These are phyloP conservation scores for Myrmaecium sp. DNA, from an alignment of 2,329 filamentous ascomycete species.

Conservation along the genomic window DNA sequence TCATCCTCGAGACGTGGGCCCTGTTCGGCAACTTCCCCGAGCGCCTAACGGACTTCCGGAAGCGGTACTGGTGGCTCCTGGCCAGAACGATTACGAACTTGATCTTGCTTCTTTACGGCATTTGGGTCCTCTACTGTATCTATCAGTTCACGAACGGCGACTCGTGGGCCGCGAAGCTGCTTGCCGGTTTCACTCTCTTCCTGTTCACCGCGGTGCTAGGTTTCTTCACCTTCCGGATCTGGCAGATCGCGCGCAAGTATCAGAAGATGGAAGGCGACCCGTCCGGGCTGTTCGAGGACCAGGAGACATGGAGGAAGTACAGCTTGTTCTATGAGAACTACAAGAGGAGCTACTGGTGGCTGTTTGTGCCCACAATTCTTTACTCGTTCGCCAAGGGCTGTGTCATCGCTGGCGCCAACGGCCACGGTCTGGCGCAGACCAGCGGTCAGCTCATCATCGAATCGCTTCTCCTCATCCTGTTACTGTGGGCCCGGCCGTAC, in stretches of 20 bases:
- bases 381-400: constrained; percentile 86
- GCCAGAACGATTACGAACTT: constrained; percentile 77
- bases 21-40: constrained; percentile 78
- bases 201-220: constrained; percentile 67
- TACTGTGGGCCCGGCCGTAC: constrained; percentile 76
- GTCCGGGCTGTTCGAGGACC: constrained; percentile 66
- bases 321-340: constrained; percentile 95
- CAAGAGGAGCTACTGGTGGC: constrained; percentile 91
- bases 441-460: constrained; percentile 70
- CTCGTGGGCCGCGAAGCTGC: constrained; percentile 76
- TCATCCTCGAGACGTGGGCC: constrained; percentile 79
- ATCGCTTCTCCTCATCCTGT: constrained; percentile 55
- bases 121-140: constrained; percentile 91
- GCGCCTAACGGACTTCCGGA: constrained; percentile 65
- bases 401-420: constrained; percentile 69
- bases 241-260: constrained; percentile 53
- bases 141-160: constrained; percentile 90
- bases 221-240: constrained; percentile 77
- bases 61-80: constrained; percentile 91
- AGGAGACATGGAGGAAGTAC: constrained; percentile 86
- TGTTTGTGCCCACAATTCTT: constrained; percentile 75
- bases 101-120: constrained; percentile 79
- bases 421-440: constrained; percentile 68
- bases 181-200: constrained; percentile 66
- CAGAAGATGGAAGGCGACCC: constrained; percentile 61